Evolutionary conservation across 495 filamentous ascomycete species (phyloP).

Genomic region (Daldinia vernicosa): DNA sequence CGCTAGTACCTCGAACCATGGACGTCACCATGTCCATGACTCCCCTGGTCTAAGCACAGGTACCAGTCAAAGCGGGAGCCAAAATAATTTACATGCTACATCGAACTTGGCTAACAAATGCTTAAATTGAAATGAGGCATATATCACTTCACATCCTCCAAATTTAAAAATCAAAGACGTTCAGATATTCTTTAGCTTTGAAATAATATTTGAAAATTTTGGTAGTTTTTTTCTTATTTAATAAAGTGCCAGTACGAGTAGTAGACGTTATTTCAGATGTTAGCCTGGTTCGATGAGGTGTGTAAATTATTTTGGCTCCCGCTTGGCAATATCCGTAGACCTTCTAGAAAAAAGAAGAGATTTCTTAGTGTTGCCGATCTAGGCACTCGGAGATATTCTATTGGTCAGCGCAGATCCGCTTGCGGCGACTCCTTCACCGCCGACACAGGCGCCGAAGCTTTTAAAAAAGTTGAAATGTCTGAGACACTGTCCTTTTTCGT

Average conservation of each 20-base stretch:
- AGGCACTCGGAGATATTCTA: conserved; percentile 24
- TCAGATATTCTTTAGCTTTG: too few species aligned
- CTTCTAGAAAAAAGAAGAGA: conserved; percentile 43
- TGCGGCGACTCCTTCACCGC: conserved; percentile 40
- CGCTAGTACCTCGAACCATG: conserved; percentile 31
- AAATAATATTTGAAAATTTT: too few species aligned
- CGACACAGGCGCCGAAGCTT: conserved; percentile 38
- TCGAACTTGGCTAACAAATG: too few species aligned
- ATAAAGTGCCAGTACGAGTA: too few species aligned
- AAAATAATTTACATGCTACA: too few species aligned
- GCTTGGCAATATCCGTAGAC: conserved; percentile 18
- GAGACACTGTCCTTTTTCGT: conserved; percentile 5
- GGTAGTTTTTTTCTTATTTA: too few species aligned
- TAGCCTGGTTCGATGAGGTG: too few species aligned
- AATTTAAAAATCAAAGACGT: too few species aligned
- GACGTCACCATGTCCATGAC: conserved; percentile 26
- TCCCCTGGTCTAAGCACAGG: conserved; percentile 1
- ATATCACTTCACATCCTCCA: too few species aligned
- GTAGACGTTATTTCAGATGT: too few species aligned
- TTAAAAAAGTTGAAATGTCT: conserved; percentile 14
- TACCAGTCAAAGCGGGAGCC: neutral
- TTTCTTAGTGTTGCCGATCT: conserved; percentile 40
- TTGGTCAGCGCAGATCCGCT: conserved; percentile 30
- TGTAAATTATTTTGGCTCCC: too few species aligned
- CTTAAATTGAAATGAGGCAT: too few species aligned